Evolutionary conservation across 2,329 filamentous ascomycete genomes (phyloP), one percentile per base, ranked within the genome.

Genomic region (Fonsecaea multimorphosa): DNA sequence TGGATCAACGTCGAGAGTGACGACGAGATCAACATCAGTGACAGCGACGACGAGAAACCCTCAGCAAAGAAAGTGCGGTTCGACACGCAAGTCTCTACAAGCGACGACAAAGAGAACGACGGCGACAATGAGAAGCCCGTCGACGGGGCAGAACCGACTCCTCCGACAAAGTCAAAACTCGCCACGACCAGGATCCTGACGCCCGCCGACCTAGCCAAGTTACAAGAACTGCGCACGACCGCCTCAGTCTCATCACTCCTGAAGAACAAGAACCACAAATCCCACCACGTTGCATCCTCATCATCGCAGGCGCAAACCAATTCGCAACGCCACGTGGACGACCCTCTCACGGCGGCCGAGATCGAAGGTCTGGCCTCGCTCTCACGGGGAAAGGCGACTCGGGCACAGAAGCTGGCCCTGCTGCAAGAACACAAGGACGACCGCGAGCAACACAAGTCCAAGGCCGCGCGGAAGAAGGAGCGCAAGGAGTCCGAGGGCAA

Each of bases 101-200:
- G 46, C 31, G 76, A 77, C 29, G 72, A 75, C 7, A 52, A 80
- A 81, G 78, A 84, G 65, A 65, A 66, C 22, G 69, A 62, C 19
- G 54, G 32, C 9, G 63, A 55, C 9, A 58, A 55, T 16, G 19
- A 29, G 14, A 54, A 61, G 24, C 11, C 63, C 9, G 44, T 24
- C 24, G 32, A 61, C 5, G 58, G 2, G 1, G 46, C n/a, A 55
- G 58, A 61, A 22, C 22, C 9, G 31, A 32, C 34, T n/a, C n/a
- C n/a, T n/a, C n/a, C n/a, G 70, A 66, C 67, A 38, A 74, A 80
- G 36, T 88, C 89, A 12, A 92, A 88, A 73, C 87, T 97, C 51
- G 93, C 93, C n/a, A 97, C 92, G 0, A 96, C 92, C 1, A 90
- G 91, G 56, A 96, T 99, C 70, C 88, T 99, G 68, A 99, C 95